Percentiles rank a stretch among this genome's conserved stretches.
Evolutionary conservation across 2,329 filamentous ascomycete species (phyloP).

Genomic region (Neoarthrinium moseri): DNA sequence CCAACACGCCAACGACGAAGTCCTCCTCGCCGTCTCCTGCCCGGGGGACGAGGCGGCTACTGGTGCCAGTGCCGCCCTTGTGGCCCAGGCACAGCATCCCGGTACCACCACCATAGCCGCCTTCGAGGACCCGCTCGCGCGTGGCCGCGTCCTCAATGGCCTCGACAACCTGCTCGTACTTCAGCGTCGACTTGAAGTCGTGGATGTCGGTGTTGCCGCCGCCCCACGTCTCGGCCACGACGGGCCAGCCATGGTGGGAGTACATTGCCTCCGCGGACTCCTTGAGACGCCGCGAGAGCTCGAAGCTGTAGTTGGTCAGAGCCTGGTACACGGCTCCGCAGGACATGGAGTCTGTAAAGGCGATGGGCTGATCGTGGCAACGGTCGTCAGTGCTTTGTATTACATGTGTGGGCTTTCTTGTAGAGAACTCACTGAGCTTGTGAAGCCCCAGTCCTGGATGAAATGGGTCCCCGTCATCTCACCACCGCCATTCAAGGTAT

Average conservation of each 20-base stretch:
- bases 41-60: neutral
- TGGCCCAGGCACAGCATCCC: conserved; percentile 2
- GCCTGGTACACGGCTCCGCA: conserved; percentile 5
- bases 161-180: conserved; percentile 5
- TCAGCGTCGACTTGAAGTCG: conserved; percentile 6
- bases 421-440: neutral
- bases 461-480: conserved; percentile 9
- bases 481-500: conserved; percentile 5
- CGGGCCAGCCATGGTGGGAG: conserved; percentile 4
- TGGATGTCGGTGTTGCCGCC: conserved; percentile 6
- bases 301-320: conserved; percentile 4
- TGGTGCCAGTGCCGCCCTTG: conserved; percentile 7
- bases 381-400: neutral
- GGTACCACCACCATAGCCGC: conserved; percentile 1
- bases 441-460: conserved; percentile 8
- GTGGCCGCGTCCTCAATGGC: conserved; percentile 1
- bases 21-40: neutral
- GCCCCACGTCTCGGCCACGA: conserved; percentile 6
- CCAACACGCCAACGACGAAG: conserved; percentile 1
- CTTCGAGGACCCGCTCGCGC: neutral
- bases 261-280: neutral
- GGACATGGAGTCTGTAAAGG: conserved; percentile 6
- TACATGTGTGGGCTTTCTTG: neutral
- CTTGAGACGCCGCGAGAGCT: neutral
- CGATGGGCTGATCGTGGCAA: neutral